Conservation (phyloP, 495 filamentous ascomycete species). For the Penicillium flavigenum region DNA sequence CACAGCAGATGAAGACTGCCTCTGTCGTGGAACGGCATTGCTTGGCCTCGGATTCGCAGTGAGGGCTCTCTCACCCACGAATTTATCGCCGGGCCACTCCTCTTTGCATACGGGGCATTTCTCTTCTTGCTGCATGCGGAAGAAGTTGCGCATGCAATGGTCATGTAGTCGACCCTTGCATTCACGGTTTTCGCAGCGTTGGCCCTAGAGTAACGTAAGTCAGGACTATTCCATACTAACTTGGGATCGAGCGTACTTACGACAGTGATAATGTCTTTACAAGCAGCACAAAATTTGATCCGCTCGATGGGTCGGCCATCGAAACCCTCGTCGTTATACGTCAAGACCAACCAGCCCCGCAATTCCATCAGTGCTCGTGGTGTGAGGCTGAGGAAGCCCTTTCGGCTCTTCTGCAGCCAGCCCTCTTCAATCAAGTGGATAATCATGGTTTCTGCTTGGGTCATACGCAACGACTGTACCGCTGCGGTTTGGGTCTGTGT, state of each 20-base stretch:
- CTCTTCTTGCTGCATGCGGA: constrained; percentile 58
- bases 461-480: constrained; percentile 64
- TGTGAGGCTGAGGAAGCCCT: constrained; percentile 71
- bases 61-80: constrained; percentile 79
- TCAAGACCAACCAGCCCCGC: constrained; percentile 72
- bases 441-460: constrained; percentile 72
- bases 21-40: constrained; percentile 20
- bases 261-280: constrained; percentile 85
- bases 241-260: constrained; percentile 35
- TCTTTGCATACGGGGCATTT: constrained; percentile 73
- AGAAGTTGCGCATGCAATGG: constrained; percentile 71
- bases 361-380: constrained; percentile 83
- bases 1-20: constrained; percentile 11
- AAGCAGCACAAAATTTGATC: constrained; percentile 86
- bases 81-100: constrained; percentile 70
- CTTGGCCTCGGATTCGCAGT: constrained; percentile 36
- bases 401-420: constrained; percentile 75
- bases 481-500: constrained; percentile 40
- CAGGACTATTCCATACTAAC: neutral
- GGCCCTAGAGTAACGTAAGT: constrained; percentile 52
- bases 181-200: constrained; percentile 69
- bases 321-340: constrained; percentile 74
- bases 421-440: constrained; percentile 69
- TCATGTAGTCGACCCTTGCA: constrained; percentile 76
- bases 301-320: constrained; percentile 44